Evolutionary conservation across 1,139 yeast species (phyloP).

Genomic region (Geotrichum candidum): DNA sequence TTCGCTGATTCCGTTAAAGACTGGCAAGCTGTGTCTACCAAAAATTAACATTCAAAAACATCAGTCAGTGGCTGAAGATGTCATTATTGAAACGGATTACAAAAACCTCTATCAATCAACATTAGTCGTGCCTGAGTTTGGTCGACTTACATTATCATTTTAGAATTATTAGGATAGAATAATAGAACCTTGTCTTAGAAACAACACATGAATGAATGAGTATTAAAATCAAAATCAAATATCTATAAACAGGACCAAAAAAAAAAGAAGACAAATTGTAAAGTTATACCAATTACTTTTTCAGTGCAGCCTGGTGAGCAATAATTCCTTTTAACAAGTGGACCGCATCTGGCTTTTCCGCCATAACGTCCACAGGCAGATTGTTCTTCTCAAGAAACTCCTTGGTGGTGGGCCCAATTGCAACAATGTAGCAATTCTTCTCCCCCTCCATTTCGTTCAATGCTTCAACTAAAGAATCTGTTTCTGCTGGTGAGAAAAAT

Average conservation of each 20-base stretch:
- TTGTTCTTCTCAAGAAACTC: constrained; percentile 50
- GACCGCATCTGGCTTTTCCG: constrained; percentile 66
- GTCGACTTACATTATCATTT: constrained; percentile 43
- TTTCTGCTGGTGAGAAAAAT: constrained; percentile 90
- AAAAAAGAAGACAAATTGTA: no score
- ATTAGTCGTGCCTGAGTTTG: constrained; percentile 66
- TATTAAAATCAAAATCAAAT: neutral
- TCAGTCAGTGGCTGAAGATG: constrained; percentile 32
- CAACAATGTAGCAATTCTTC: constrained; percentile 49
- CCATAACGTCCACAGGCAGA: constrained; percentile 56
- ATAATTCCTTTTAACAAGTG: constrained; percentile 43
- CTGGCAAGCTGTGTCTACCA: constrained; percentile 71
- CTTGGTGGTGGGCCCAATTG: constrained; percentile 92
- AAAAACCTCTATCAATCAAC: constrained; percentile 64
- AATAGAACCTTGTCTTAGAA: neutral
- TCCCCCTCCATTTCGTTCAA: constrained; percentile 22
- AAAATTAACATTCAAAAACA: constrained; percentile 43
- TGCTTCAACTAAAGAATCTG: constrained; percentile 49
- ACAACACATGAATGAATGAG: neutral
- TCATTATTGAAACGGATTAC: constrained; percentile 55
- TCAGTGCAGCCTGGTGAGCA: constrained; percentile 4
- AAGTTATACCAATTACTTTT: neutral
- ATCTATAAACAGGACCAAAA: neutral
- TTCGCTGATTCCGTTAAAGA: constrained; percentile 62
- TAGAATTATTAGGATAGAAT: neutral